phyloP scores from a whole-genome alignment of 192 early-diverging fungal species.

The Allomyces macrogynus region DNA sequence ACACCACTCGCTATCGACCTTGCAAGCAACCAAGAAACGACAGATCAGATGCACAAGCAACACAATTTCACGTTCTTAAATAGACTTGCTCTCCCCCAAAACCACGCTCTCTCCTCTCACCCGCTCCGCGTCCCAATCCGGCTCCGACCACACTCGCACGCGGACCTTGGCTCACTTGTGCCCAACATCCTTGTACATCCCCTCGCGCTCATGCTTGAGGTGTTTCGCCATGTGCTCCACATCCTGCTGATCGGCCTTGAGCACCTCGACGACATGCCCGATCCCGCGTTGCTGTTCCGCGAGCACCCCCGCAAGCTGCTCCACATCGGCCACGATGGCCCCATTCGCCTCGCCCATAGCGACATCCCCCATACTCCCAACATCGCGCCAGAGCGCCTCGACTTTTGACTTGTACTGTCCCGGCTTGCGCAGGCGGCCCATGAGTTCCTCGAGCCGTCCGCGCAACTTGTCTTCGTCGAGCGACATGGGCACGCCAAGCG shows the following conservation, averaged over 20 bases:
- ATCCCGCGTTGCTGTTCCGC: not conserved
- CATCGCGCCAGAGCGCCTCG: not conserved
- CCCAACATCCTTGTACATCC: no score
- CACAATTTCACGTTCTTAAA: no score
- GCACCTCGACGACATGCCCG: not conserved
- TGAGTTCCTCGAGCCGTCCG: not conserved
- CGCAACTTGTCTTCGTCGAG: not conserved
- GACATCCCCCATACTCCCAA: not conserved
- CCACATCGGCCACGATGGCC: not conserved
- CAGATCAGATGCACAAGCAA: no score
- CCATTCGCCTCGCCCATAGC: not conserved
- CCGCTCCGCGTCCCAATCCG: no score
- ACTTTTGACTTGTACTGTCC: not conserved
- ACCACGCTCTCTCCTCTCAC: no score
- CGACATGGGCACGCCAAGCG: not conserved
- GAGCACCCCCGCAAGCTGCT: not conserved
- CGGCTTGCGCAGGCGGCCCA: not conserved
- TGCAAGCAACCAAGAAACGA: no score
- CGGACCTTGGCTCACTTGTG: no score
- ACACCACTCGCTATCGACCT: no score
- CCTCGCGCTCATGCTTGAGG: no score
- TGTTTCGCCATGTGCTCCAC: not conserved
- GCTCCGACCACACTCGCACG: no score
- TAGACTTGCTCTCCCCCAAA: no score
- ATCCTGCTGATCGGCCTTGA: not conserved